Percentiles rank a stretch among this genome's conserved stretches.
These are phyloP conservation scores for Santalum album DNA, from an alignment of 164 flowering plant genomes.

Conservation along the genomic window DNA sequence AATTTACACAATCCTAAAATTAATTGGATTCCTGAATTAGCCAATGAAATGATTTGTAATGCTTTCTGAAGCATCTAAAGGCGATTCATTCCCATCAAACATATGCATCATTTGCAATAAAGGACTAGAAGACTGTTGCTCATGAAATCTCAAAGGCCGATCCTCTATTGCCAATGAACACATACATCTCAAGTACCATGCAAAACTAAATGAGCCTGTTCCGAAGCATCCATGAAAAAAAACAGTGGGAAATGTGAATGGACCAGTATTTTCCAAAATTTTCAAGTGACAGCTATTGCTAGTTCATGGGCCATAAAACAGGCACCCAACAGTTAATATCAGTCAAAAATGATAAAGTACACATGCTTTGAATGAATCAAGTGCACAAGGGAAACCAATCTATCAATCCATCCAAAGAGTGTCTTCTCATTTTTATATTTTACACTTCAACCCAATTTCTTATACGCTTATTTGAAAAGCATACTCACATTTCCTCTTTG, in stretches of 20 bases:
- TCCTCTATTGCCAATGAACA: no score
- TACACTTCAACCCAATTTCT: slow-evolving; percentile 1
- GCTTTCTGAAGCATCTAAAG: no score
- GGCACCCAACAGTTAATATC: not conserved
- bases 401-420: not conserved
- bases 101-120: no score
- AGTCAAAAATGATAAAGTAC: not conserved
- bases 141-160: no score
- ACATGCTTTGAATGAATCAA: not conserved
- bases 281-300: not conserved
- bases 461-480: not conserved
- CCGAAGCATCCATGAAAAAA: not conserved
- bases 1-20: no score
- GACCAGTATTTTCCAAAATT: not conserved
- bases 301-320: not conserved
- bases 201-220: not conserved
- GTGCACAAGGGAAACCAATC: not conserved
- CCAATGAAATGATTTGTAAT: no score
- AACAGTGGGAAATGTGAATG: not conserved
- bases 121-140: no score
- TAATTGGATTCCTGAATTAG: no score
- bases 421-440: no score
- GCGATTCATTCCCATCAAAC: no score
- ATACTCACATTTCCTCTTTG: slow-evolving; percentile 86
- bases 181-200: not conserved